A percentile compares a stretch with the other conserved stretches of the same genome.
These are phyloP conservation scores for Mucor racemosus DNA, from an alignment of 371 early-diverging fungal genomes.

Conservation along the genomic window DNA sequence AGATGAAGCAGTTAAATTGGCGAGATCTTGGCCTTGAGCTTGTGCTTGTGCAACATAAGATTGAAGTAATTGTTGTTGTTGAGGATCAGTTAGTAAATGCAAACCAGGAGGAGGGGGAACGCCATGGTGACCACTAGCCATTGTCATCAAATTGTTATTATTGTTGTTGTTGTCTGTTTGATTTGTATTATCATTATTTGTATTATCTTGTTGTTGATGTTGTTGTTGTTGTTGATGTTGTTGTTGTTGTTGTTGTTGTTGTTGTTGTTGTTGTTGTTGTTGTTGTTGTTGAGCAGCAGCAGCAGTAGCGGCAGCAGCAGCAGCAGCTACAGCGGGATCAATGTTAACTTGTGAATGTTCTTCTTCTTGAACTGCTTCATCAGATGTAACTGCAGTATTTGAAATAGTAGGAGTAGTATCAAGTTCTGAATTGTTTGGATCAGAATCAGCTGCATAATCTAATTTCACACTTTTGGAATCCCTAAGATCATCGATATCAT, in stretches of 20 bases:
- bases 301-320: background rate
- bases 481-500: constrained; percentile 4
- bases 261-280: constrained; percentile 6
- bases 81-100: constrained; percentile 34
- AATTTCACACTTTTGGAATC: constrained; percentile 18
- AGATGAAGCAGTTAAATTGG: constrained; percentile 51
- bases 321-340: constrained; percentile 8
- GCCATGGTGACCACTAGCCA: constrained; percentile 2
- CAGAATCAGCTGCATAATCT: background rate
- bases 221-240: constrained; percentile 4
- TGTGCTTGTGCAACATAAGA: constrained; percentile 39
- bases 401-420: background rate
- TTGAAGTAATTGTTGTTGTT: constrained; percentile 50
- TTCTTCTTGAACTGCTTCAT: background rate
- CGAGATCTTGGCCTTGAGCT: constrained; percentile 49
- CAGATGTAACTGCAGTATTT: background rate
- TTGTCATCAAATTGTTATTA: constrained; percentile 1
- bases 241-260: background rate
- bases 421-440: background rate
- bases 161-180: background rate
- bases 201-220: background rate
- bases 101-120: constrained; percentile 32
- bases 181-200: background rate
- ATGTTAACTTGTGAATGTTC: background rate
- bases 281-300: constrained; percentile 1